Percentiles rank a stretch among this genome's conserved stretches.
Conservation (phyloP, 768 basidiomycete genomes). For the Mycena vitilis region DNA sequence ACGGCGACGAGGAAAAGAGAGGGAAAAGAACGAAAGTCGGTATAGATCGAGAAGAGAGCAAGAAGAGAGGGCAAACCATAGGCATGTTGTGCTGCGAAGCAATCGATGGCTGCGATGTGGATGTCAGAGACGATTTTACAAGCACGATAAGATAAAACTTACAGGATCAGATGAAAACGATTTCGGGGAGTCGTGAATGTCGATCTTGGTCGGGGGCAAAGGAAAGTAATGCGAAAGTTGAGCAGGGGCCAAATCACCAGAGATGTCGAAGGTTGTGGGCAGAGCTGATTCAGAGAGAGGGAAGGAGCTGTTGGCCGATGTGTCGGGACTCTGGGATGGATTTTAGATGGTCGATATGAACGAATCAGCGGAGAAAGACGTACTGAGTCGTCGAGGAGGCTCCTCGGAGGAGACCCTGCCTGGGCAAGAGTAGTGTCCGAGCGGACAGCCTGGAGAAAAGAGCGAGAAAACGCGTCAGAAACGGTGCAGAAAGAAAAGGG, state of each 20-base stretch:
- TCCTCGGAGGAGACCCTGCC: conserved; percentile 28
- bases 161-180: conserved; percentile 15
- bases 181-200: conserved; percentile 11
- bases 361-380: background rate
- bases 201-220: conserved; percentile 27
- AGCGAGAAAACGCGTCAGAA: conserved; percentile 3
- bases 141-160: background rate
- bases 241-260: conserved; percentile 30
- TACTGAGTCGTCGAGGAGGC: conserved; percentile 10
- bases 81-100: conserved; percentile 11
- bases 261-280: conserved; percentile 43
- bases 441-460: conserved; percentile 25
- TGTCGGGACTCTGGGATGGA: conserved; percentile 9
- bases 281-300: conserved; percentile 42
- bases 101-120: conserved; percentile 10
- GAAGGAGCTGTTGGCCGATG: conserved; percentile 39
- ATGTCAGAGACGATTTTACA: background rate
- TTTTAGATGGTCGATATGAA: background rate
- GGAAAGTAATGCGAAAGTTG: conserved; percentile 35
- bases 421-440: conserved; percentile 34
- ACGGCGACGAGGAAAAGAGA: background rate
- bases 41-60: background rate
- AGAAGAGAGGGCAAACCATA: conserved; percentile 15
- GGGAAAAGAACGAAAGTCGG: background rate
- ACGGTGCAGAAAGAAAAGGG: background rate